A percentile compares a stretch with the other conserved stretches of the same genome.
Evolutionary conservation across 2,329 filamentous ascomycete species (phyloP).

Genomic region (Phymatotrichopsis omnivora): DNA sequence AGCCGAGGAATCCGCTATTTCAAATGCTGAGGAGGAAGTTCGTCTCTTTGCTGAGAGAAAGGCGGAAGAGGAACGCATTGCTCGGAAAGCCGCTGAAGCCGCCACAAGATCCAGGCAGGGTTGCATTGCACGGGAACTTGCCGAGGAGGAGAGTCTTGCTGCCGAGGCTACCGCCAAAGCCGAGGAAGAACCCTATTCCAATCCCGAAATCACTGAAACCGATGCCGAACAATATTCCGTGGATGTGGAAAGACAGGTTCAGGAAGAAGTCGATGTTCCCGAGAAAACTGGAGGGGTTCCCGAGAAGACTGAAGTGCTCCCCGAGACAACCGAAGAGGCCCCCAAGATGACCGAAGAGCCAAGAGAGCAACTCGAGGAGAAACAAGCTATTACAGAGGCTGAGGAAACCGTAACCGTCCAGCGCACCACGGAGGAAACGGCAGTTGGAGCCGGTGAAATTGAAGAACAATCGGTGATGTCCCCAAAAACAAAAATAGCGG

Average conservation of each 20-base stretch:
- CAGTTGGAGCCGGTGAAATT: too few species aligned
- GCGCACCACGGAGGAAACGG: too few species aligned
- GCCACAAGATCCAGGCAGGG: not conserved
- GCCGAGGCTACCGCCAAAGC: not conserved
- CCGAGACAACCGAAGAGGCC: too few species aligned
- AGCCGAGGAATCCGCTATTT: not conserved
- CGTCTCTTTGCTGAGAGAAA: not conserved
- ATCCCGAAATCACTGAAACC: constrained; percentile 7
- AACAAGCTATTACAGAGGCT: too few species aligned
- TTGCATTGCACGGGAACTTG: not conserved
- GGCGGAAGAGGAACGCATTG: constrained; percentile 3
- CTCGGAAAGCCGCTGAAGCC: constrained; percentile 2
- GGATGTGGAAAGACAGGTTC: not conserved
- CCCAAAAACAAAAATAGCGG: too few species aligned
- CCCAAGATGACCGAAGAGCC: not conserved
- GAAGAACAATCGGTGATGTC: too few species aligned
- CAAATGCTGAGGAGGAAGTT: not conserved
- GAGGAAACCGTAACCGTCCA: too few species aligned
- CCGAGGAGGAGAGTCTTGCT: not conserved
- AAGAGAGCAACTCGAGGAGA: not conserved
- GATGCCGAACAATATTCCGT: constrained; percentile 6
- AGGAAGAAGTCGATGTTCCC: not conserved
- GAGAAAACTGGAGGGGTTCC: not conserved
- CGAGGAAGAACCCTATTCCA: constrained; percentile 1
- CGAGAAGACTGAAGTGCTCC: not conserved